Evolutionary conservation across 169 alveolate species (phyloP).

Genomic region (Cryptosporidium bovis): DNA sequence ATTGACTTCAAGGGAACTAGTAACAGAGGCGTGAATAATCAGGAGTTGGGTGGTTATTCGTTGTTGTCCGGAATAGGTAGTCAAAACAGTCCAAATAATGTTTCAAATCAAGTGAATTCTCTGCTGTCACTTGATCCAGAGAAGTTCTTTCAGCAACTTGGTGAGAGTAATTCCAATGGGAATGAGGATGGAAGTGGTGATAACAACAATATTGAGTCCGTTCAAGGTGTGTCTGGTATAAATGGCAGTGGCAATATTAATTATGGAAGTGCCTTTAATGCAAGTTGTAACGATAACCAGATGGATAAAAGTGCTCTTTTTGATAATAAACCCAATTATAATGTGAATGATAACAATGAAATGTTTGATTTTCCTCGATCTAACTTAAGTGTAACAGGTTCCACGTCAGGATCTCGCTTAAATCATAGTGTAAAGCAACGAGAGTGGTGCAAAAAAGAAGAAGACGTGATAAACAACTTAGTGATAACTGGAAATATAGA

Average conservation of each 20-base stretch:
- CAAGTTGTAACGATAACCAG: not conserved
- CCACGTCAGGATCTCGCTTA: slow-evolving; percentile 11
- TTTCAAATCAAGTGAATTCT: not conserved
- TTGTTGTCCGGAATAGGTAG: slow-evolving; percentile 31
- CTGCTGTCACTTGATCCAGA: slow-evolving; percentile 77
- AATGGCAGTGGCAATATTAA: not conserved
- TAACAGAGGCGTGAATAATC: not conserved
- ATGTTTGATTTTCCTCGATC: slow-evolving; percentile 25
- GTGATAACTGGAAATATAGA: slow-evolving; percentile 66
- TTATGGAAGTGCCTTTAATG: not conserved
- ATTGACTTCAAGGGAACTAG: not conserved
- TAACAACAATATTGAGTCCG: not conserved
- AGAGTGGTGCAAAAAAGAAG: slow-evolving; percentile 58
- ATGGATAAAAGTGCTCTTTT: no score
- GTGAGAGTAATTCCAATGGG: slow-evolving; percentile 35
- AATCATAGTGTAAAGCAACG: slow-evolving; percentile 11
- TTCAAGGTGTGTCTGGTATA: not conserved
- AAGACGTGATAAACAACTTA: slow-evolving; percentile 28
- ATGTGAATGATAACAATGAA: not conserved
- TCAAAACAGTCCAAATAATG: slow-evolving; percentile 45
- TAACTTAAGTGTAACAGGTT: not conserved
- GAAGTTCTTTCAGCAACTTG: slow-evolving; percentile 80
- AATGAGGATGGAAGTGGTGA: slow-evolving; percentile 4
- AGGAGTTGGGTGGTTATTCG: slow-evolving; percentile 5
- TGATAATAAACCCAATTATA: no score